Conservation (phyloP, 345 rosid species). For the Salix exigua region DNA sequence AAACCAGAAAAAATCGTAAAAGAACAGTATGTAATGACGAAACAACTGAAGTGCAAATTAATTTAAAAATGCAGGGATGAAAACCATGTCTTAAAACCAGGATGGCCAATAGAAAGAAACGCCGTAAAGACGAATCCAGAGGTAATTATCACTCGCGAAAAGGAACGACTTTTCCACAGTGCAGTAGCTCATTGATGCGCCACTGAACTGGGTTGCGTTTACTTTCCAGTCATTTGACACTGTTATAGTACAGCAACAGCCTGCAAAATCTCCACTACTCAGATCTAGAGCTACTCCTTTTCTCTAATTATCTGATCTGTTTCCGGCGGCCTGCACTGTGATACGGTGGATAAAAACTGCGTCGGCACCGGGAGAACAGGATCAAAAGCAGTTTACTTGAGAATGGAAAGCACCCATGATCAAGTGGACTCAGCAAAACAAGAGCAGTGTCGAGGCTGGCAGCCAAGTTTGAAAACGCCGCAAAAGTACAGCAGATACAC, state of each 20-base stretch:
- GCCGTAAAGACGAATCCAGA: no score
- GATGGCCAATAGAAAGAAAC: no score
- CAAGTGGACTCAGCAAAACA: not conserved
- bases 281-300: not conserved
- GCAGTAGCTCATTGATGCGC: not conserved
- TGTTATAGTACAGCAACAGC: not conserved
- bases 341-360: not conserved
- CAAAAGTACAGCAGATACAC: not conserved
- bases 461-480: not conserved
- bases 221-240: slow-evolving; percentile 6
- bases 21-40: no score
- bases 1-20: no score
- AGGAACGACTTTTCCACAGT: not conserved
- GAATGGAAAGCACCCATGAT: not conserved
- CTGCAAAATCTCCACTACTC: not conserved
- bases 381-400: not conserved
- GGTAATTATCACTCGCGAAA: not conserved
- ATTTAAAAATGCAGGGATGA: no score
- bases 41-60: no score
- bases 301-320: not conserved
- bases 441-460: not conserved
- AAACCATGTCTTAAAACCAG: no score
- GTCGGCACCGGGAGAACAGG: not conserved
- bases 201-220: not conserved
- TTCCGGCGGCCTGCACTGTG: not conserved